Evolutionary conservation across 2,329 filamentous ascomycete genomes (phyloP), one percentile per base, ranked within the genome.

Genomic region (Dothideomycetes sp.): DNA sequence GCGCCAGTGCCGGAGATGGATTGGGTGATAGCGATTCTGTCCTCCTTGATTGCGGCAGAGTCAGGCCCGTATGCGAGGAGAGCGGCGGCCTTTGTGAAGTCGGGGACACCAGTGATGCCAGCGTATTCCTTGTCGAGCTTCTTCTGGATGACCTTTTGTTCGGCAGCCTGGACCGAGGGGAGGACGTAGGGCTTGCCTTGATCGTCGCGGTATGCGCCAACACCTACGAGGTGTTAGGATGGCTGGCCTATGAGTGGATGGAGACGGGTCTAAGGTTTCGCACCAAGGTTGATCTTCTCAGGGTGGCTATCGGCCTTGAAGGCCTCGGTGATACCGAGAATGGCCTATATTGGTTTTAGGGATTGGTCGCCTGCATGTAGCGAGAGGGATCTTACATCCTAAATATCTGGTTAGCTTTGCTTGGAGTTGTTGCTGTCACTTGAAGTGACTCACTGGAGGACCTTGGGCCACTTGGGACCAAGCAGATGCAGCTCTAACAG

Each of bases 141-240:
- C 49, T 77, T 70, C 38, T 80, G 69, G 47, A 95, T 73, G 48
- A 94, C 76, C 70, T 86, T 85, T 64, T 85, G 73, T 75, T 96
- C 91, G 45, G 89, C 91, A 56, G 81, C 68, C 61, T 79, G 80
- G 45, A 98, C 91, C 36, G 89, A 95, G 44, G 89, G 89, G 47
- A 98, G 83, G 48, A 98, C 89, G 65, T 89, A 96, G 46, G 91
- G 91, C 76, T 96, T 95, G 67, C 91, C 91, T 68, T 86, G 74
- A 74, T 96, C 88, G 63, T 96, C 91, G 59, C 91, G 87, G 78
- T 98, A 98, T 59, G 91, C 91, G 58, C 91, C 91, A 52, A 96
- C 91, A 69, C 88, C 81, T 85, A 51, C n/a, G 2, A 30, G 27
- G 5, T 24, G 33, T 41, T 36, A 37, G 42, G 11, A 4, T 4